phyloP scores from a whole-genome alignment of 805 yeast genomes.

The Myxozyma lipomycoides region DNA sequence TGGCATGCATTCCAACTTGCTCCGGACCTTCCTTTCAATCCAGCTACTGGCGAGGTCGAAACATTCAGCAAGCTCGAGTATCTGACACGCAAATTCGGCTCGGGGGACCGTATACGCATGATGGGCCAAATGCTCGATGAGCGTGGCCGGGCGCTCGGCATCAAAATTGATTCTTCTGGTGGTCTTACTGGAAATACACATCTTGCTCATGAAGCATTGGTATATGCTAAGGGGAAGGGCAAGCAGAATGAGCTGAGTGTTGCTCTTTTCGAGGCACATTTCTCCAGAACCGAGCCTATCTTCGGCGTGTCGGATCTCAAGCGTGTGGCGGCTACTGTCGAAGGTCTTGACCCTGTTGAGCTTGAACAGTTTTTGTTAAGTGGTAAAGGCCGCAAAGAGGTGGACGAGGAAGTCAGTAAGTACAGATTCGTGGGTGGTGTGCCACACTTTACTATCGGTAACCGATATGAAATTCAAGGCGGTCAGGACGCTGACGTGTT shows the following conservation, averaged over 20 bases:
- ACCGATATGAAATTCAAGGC: slow-evolving; percentile 13
- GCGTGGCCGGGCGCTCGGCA: slow-evolving; percentile 11
- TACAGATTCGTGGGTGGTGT: slow-evolving; percentile 23
- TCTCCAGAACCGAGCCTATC: slow-evolving; percentile 11
- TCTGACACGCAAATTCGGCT: slow-evolving; percentile 11
- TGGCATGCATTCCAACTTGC: slow-evolving; percentile 24
- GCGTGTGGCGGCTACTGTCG: slow-evolving; percentile 9
- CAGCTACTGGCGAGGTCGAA: slow-evolving; percentile 1
- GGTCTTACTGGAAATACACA: slow-evolving; percentile 17
- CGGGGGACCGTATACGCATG: slow-evolving; percentile 7
- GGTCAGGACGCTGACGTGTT: slow-evolving; percentile 20
- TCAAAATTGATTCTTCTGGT: slow-evolving; percentile 5
- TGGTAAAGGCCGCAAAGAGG: slow-evolving; percentile 7
- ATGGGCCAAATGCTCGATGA: slow-evolving; percentile 9
- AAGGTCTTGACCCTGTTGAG: slow-evolving; percentile 18
- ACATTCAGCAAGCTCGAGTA: slow-evolving; percentile 7
- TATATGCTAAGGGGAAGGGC: slow-evolving; percentile 12
- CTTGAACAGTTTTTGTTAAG: slow-evolving; percentile 7
- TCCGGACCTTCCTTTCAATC: slow-evolving; percentile 1
- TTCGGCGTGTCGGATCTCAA: slow-evolving; percentile 9
- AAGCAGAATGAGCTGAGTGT: slow-evolving; percentile 20
- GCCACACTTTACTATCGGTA: slow-evolving; percentile 19
- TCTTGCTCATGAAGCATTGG: slow-evolving; percentile 19
- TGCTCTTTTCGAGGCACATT: slow-evolving; percentile 21
- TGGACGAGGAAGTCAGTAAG: slow-evolving; percentile 9